Conservation (phyloP, 305 asterid genomes). For the Fraxinus greggii region DNA sequence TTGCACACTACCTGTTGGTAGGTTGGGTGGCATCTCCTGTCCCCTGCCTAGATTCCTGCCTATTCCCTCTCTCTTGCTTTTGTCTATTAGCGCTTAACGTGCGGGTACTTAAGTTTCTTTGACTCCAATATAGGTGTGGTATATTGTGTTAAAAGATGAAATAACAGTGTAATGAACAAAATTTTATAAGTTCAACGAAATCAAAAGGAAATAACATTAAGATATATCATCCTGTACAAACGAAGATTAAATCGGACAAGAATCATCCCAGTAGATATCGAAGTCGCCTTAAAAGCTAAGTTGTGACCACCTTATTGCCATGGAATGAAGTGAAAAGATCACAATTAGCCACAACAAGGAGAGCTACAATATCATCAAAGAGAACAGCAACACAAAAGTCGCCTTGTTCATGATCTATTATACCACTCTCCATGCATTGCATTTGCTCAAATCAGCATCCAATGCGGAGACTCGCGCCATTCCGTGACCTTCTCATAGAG, state of each 20-base stretch:
- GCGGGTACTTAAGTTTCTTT: not conserved
- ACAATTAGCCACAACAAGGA: not conserved
- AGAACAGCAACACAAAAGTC: not conserved
- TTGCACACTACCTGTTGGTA: constrained; percentile 28
- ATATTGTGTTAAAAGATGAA: not conserved
- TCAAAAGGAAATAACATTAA: not conserved
- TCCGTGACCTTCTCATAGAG: not conserved
- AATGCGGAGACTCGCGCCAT: not conserved
- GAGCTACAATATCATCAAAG: not conserved
- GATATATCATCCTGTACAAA: not conserved
- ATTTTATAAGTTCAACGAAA: not conserved
- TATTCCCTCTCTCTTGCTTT: not conserved
- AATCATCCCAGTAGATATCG: not conserved
- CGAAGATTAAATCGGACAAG: not conserved
- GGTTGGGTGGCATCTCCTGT: constrained; percentile 23
- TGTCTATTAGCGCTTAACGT: not conserved
- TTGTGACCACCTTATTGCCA: not conserved
- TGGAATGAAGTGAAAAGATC: not conserved
- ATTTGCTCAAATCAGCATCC: not conserved
- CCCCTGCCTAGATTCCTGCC: constrained; percentile 18
- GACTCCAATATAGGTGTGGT: not conserved
- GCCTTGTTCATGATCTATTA: not conserved
- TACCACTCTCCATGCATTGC: not conserved
- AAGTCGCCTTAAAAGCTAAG: not conserved
- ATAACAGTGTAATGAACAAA: not conserved